Percentiles rank a stretch among this genome's conserved stretches.
phyloP scores from a whole-genome alignment of 2,329 filamentous ascomycete genomes.

The Clonostachys chloroleuca region DNA sequence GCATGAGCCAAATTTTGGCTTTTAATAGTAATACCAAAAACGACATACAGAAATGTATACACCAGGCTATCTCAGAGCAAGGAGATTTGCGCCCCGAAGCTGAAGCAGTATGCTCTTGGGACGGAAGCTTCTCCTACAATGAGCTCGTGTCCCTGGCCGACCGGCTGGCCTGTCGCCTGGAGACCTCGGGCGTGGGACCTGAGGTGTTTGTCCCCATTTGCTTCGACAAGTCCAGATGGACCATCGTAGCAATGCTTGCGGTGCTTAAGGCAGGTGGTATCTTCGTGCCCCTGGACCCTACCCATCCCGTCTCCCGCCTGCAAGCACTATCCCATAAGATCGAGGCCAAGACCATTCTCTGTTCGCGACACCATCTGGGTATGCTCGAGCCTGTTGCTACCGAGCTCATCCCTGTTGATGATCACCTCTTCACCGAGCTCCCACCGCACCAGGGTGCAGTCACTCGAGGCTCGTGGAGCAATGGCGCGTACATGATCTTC shows the following conservation, averaged over 20 bases:
- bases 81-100: constrained; percentile 21
- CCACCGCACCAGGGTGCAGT: background rate
- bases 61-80: constrained; percentile 31
- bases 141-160: constrained; percentile 31
- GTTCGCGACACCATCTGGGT: constrained; percentile 9
- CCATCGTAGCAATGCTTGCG: constrained; percentile 15
- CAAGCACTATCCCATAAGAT: constrained; percentile 8
- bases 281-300: constrained; percentile 13
- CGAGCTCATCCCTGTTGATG: constrained; percentile 10
- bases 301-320: constrained; percentile 7
- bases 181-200: constrained; percentile 12
- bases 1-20: constrained; percentile 40
- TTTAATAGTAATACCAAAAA: constrained; percentile 9
- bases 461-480: constrained; percentile 10
- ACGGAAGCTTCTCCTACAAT: constrained; percentile 33
- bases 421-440: constrained; percentile 5
- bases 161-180: constrained; percentile 19
- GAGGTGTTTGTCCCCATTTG: constrained; percentile 18
- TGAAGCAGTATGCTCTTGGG: constrained; percentile 36
- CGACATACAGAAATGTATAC: constrained; percentile 30
- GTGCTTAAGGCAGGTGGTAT: constrained; percentile 16
- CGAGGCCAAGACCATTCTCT: constrained; percentile 8
- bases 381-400: constrained; percentile 6
- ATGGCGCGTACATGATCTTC: constrained; percentile 34
- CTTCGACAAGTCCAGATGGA: constrained; percentile 20